A percentile compares a stretch with the other conserved stretches of the same genome.
Evolutionary conservation across 2,329 filamentous ascomycete genomes (phyloP).

Genomic region (Exserohilum turcica): DNA sequence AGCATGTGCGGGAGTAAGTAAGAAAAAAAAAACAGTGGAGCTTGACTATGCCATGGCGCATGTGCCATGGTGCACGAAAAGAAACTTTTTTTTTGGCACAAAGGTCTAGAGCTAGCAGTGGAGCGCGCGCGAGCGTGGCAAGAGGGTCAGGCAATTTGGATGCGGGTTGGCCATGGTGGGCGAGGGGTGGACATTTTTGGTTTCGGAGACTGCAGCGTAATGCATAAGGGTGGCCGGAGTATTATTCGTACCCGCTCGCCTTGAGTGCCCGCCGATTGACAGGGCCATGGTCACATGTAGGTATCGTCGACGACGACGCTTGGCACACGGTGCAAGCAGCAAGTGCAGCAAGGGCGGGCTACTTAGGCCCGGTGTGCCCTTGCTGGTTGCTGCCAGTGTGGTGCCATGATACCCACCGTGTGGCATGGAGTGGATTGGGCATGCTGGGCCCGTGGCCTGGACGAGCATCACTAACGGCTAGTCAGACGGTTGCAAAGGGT

Average conservation of each 20-base stretch:
- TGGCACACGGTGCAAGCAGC: conserved; percentile 11
- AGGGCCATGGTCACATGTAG: conserved; percentile 12
- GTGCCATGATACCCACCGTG: conserved; percentile 1
- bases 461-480: background rate
- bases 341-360: conserved; percentile 12
- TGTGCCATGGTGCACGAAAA: conserved; percentile 1
- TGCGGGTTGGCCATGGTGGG: conserved; percentile 12
- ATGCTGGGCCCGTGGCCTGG: background rate
- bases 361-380: conserved; percentile 8
- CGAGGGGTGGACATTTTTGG: too few species aligned
- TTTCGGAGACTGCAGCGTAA: conserved; percentile 7
- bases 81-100: background rate
- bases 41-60: background rate
- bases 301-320: background rate
- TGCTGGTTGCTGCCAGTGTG: conserved; percentile 1
- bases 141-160: background rate
- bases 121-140: too few species aligned
- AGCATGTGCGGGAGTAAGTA: background rate
- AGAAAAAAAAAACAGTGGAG: conserved; percentile 8
- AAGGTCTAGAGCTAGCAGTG: background rate
- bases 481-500: background rate
- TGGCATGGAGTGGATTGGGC: background rate
- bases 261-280: conserved; percentile 5
- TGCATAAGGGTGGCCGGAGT: conserved; percentile 16
- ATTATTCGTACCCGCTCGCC: conserved; percentile 15